Percentiles rank a stretch among this genome's conserved stretches.
phyloP scores from a whole-genome alignment of 306 rosid genomes.

The Senna tora region DNA sequence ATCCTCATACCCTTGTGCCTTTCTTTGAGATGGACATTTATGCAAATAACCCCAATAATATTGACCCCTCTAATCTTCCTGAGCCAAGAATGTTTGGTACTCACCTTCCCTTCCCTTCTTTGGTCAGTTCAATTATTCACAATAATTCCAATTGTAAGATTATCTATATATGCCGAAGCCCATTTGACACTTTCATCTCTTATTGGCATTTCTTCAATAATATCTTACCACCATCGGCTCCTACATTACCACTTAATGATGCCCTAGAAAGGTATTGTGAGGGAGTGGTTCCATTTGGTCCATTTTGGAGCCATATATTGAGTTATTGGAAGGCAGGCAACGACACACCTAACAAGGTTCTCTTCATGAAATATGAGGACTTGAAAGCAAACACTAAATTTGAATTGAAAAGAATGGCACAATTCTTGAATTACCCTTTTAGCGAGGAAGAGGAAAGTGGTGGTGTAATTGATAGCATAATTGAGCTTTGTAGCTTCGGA shows the following conservation, averaged over 20 bases:
- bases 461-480: conserved; percentile 45
- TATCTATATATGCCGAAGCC: too few species aligned
- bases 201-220: conserved; percentile 37
- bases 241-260: conserved; percentile 42
- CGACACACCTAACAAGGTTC: conserved; percentile 41
- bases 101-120: conserved; percentile 47
- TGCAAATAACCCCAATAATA: too few species aligned
- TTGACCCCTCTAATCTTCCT: conserved; percentile 35
- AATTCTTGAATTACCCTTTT: conserved; percentile 39
- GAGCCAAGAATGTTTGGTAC: conserved; percentile 60
- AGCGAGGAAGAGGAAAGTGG: conserved; percentile 45
- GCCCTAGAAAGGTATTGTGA: conserved; percentile 50
- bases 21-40: conserved; percentile 35
- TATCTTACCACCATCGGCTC: background rate
- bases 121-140: conserved; percentile 42
- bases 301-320: conserved; percentile 61
- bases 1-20: background rate
- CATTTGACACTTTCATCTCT: conserved; percentile 57
- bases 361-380: background rate
- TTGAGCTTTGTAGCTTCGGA: conserved; percentile 40
- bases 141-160: conserved; percentile 42
- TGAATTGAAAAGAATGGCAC: conserved; percentile 42
- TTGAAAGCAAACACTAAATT: background rate
- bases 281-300: conserved; percentile 51
- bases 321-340: conserved; percentile 63